phyloP scores from a whole-genome alignment of 164 flowering plant genomes.

The Nelumbo lutea region DNA sequence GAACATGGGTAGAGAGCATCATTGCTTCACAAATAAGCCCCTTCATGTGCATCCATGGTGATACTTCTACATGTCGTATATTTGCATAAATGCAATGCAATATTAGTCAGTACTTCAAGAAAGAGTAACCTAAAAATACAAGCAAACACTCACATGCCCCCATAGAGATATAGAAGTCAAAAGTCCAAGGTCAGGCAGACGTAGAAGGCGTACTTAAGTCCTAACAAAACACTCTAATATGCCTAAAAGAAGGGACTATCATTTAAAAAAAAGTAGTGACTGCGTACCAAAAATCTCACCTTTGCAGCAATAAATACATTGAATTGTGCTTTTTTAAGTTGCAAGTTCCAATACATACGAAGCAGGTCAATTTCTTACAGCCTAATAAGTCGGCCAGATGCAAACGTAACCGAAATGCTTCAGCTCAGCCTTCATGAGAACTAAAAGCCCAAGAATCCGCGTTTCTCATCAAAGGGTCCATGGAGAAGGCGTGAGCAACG shows the following conservation, averaged over 20 bases:
- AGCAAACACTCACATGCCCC: neutral
- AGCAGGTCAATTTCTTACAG: too few relatives aligned
- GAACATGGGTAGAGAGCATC: neutral
- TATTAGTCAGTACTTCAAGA: neutral
- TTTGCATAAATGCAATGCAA: neutral
- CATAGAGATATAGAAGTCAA: too few relatives aligned
- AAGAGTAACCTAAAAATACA: neutral
- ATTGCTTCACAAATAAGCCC: conserved; percentile 1
- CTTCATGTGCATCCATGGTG: neutral
- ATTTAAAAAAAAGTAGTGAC: neutral
- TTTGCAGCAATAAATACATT: too few relatives aligned
- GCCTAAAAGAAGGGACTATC: neutral
- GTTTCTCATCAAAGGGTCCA: neutral
- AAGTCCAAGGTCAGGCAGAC: neutral
- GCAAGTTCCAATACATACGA: neutral
- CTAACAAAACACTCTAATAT: neutral
- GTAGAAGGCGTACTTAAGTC: neutral
- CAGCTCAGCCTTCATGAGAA: too few relatives aligned
- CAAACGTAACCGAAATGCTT: too few relatives aligned
- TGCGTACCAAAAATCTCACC: neutral
- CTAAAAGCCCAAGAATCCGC: neutral
- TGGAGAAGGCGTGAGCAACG: conserved; percentile 33
- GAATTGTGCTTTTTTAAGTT: neutral
- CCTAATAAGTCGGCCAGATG: too few relatives aligned
- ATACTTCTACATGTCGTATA: too few relatives aligned